Conservation (phyloP, 306 rosid species). For the Cucurbita pepo region DNA sequence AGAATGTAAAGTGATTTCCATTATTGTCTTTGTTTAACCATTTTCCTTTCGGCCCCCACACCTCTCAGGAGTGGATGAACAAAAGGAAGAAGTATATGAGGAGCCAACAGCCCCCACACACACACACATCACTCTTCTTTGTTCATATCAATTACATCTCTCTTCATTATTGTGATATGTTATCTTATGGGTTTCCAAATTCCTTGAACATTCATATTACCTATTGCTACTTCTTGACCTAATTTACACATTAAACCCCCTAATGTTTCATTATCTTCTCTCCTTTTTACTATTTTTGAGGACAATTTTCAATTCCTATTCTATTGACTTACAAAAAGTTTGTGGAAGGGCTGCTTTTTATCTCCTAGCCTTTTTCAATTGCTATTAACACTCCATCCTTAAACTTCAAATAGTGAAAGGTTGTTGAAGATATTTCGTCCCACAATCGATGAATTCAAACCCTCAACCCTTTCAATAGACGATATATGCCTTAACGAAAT, state of each 20-base stretch:
- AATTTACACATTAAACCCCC: not conserved
- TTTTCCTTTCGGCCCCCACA: slow-evolving; percentile 23
- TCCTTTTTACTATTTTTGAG: not conserved
- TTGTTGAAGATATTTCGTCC: not conserved
- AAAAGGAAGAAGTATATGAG: not conserved
- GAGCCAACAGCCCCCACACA: slow-evolving; percentile 37
- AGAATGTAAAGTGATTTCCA: slow-evolving; percentile 44
- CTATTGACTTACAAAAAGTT: not conserved
- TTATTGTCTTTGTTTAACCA: slow-evolving; percentile 44
- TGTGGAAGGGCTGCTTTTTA: not conserved
- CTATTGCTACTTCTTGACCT: not conserved
- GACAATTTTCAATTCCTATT: not conserved
- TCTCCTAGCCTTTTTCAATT: not conserved
- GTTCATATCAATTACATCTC: slow-evolving; percentile 8
- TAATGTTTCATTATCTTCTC: not conserved
- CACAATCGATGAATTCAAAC: not conserved
- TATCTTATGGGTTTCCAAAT: not conserved
- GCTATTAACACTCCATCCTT: not conserved
- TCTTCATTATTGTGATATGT: not conserved
- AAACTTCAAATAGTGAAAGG: not conserved
- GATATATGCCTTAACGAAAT: not conserved
- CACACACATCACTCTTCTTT: slow-evolving; percentile 3
- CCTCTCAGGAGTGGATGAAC: slow-evolving; percentile 34
- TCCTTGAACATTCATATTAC: not conserved
- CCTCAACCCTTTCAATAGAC: too few species aligned